Percentiles rank a stretch among this genome's conserved stretches.
phyloP scores from a whole-genome alignment of 257 asterid genomes.

The Scutellaria minor region DNA sequence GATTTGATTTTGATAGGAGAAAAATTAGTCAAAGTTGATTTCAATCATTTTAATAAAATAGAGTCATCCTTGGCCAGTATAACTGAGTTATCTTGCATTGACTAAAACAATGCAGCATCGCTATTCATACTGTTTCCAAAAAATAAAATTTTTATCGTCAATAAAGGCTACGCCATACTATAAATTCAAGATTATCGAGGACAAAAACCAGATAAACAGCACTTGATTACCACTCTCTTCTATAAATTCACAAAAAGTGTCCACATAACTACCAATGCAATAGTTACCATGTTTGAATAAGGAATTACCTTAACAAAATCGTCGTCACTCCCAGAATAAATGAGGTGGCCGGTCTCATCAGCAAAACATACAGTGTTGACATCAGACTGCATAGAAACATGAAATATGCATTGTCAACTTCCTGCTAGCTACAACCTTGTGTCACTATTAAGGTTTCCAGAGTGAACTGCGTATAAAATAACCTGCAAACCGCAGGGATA shows the following conservation, averaged over 20 bases:
- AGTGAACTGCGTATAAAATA: too few species aligned
- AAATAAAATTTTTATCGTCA: not conserved
- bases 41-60: too few species aligned
- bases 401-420: slow-evolving; percentile 3
- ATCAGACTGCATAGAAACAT: slow-evolving; percentile 64
- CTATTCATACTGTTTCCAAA: not conserved
- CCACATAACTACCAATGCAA: not conserved
- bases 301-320: slow-evolving; percentile 73
- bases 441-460: not conserved
- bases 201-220: not conserved
- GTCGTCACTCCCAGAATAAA: slow-evolving; percentile 89
- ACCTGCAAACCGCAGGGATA: too few species aligned
- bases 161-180: not conserved
- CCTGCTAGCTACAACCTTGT: not conserved
- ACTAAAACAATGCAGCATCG: not conserved
- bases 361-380: slow-evolving; percentile 90
- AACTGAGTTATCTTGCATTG: not conserved
- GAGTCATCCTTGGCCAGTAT: not conserved
- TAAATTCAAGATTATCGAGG: not conserved
- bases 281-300: not conserved
- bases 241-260: not conserved
- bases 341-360: slow-evolving; percentile 82
- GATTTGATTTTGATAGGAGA: too few species aligned
- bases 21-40: too few species aligned
- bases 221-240: not conserved